phyloP scores from a whole-genome alignment of 257 asterid genomes.

The Fraxinus cuspidata region DNA sequence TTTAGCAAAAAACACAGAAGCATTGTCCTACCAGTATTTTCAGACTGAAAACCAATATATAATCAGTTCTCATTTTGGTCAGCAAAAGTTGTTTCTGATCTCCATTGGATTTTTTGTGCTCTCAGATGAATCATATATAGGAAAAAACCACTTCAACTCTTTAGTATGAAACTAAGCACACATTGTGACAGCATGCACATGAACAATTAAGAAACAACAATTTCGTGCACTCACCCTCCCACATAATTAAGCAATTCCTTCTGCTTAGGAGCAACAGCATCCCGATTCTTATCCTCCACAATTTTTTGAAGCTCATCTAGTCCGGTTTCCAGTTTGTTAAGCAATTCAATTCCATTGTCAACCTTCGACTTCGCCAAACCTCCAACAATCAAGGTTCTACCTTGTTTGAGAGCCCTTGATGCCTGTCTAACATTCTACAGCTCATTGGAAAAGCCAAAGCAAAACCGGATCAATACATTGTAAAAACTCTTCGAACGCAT shows the following conservation, averaged over 20 bases:
- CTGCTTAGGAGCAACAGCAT: slow-evolving; percentile 84
- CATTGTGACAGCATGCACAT: not conserved
- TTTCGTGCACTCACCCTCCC: slow-evolving; percentile 75
- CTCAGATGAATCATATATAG: not conserved
- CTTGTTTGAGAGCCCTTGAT: slow-evolving; percentile 76
- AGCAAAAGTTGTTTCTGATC: not conserved
- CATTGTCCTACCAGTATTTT: not conserved
- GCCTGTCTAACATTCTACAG: slow-evolving; percentile 87
- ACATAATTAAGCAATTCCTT: slow-evolving; percentile 93
- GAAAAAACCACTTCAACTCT: not conserved
- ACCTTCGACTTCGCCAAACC: slow-evolving; percentile 86
- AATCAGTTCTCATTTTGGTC: not conserved
- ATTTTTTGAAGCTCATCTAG: slow-evolving; percentile 73
- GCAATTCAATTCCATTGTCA: slow-evolving; percentile 76
- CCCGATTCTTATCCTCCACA: slow-evolving; percentile 77
- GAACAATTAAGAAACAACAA: slow-evolving; percentile 13
- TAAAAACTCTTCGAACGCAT: not conserved
- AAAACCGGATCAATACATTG: slow-evolving; percentile 17
- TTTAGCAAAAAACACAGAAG: not conserved
- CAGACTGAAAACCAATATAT: no score
- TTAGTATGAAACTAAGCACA: not conserved
- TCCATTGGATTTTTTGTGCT: not conserved
- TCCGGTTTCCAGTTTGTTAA: slow-evolving; percentile 81
- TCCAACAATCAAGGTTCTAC: slow-evolving; percentile 67
- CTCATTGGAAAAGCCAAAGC: slow-evolving; percentile 12